Evolutionary conservation across 139 green algal genomes (phyloP).

Genomic region (Tetraselmis striata): DNA sequence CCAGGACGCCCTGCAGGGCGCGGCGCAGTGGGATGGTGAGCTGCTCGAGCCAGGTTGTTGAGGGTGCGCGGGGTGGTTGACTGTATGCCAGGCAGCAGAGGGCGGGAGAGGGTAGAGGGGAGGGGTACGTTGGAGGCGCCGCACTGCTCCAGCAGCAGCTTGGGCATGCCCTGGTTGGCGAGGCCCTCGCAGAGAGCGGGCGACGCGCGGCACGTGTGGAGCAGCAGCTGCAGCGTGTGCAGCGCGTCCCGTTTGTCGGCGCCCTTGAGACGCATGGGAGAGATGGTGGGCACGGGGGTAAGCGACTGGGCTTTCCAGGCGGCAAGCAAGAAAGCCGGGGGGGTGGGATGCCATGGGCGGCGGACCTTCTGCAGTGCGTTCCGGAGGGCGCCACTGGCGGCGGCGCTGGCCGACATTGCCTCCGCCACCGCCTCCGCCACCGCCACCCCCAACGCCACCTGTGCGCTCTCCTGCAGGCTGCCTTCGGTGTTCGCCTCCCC

Average conservation of each 20-base stretch:
- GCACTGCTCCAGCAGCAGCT: background rate
- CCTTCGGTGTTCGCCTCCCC: background rate
- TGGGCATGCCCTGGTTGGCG: background rate
- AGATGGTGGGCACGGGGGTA: background rate
- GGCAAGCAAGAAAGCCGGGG: too few relatives aligned
- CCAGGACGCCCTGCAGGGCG: conserved; percentile 6
- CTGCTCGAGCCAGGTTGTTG: too few relatives aligned
- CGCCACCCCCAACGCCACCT: background rate
- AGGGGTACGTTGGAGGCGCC: background rate
- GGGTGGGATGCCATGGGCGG: too few relatives aligned
- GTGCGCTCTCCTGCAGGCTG: background rate
- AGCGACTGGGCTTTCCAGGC: too few relatives aligned
- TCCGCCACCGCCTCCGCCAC: background rate
- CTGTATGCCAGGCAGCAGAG: background rate
- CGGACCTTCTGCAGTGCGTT: background rate
- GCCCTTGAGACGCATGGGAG: background rate
- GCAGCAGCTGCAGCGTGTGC: conserved; percentile 27
- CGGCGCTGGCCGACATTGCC: background rate
- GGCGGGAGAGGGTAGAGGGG: too few relatives aligned
- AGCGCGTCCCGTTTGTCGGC: background rate
- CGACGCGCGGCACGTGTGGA: conserved; percentile 25
- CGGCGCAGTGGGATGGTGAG: background rate
- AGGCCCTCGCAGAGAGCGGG: conserved; percentile 34
- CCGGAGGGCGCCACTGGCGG: background rate
- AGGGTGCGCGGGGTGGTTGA: background rate